A percentile compares a stretch with the other conserved stretches of the same genome.
Evolutionary conservation across 129 eudicot genomes (phyloP).

Genomic region (Arctium lappa): DNA sequence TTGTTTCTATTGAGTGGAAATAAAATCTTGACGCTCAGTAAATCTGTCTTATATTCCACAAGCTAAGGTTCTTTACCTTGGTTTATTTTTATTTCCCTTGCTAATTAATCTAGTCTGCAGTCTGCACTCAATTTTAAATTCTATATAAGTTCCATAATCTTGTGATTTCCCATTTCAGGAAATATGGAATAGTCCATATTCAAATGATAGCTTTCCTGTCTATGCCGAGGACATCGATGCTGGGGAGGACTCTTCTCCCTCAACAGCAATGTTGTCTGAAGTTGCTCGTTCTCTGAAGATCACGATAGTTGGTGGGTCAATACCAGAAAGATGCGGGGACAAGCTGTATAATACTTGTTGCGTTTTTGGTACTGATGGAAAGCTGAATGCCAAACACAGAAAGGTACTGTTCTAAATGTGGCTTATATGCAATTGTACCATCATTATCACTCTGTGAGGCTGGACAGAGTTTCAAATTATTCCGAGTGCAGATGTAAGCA

Average conservation of each 20-base stretch:
- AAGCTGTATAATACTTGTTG: slow-evolving; percentile 87
- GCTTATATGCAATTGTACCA: neutral
- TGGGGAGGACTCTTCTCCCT: slow-evolving; percentile 78
- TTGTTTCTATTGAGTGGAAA: neutral
- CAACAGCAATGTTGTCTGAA: slow-evolving; percentile 92
- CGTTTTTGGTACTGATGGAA: slow-evolving; percentile 76
- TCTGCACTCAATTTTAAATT: neutral
- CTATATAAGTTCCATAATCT: neutral
- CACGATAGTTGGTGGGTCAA: slow-evolving; percentile 91
- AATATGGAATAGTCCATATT: slow-evolving; percentile 97
- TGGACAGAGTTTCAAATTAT: neutral
- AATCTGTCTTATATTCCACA: neutral
- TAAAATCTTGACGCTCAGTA: neutral
- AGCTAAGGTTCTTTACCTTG: neutral
- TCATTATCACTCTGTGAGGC: neutral
- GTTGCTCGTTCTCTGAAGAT: slow-evolving; percentile 67
- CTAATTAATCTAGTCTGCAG: neutral
- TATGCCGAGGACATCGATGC: slow-evolving; percentile 97
- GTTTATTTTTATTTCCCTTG: neutral
- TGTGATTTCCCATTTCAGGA: slow-evolving; percentile 47
- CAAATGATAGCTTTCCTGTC: slow-evolving; percentile 87
- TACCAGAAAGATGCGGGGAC: slow-evolving; percentile 81
- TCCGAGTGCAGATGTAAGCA: neutral
- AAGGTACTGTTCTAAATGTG: slow-evolving; percentile 49
- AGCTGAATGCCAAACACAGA: slow-evolving; percentile 82